Base-by-base conservation (phyloP, 1,284 basidiomycete species). In the Peniophora sp. region DNA sequence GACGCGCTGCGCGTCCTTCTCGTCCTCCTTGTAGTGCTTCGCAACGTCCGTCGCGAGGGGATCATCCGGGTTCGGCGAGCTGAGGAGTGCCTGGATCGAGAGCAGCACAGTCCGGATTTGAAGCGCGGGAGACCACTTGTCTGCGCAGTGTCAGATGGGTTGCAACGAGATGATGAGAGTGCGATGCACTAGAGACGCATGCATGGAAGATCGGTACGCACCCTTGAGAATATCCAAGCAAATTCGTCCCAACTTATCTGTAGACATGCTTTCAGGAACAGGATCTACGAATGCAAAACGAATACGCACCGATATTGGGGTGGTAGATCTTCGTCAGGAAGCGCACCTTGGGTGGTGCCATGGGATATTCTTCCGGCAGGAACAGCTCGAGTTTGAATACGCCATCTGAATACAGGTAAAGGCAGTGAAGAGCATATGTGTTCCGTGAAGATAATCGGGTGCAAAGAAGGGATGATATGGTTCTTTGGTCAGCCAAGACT, bases 271-370 rank as follows among this genome's bases (percentile, higher is more conserved):
- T 43, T 34, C 45, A 49, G 52, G 41, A 49, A 34, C n/a, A 14
- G 10, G 20, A 47, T 41, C 11, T 24, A 17, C 34, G 47, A 20
- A 44, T 45, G 8, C 8, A 10, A 24, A 3, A n/a, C 8, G 6
- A 23, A 11, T 45, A 64, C 78, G 63, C 63, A 96, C 94, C 95
- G 69, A 99, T 99, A 71, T 99, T 99, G 35, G 97, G 97, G 71
- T 99, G 97, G 75, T 99, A 99, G 75, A 99, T 97, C 85, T 97
- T 97, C 55, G 96, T 98, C 59, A 98, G 73, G 76, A 99, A 99
- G 57, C 97, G 83, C 52, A 99, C 97, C 72, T 98, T 99, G 27
- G 97, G 97, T 0, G 97, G 95, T 49, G 89, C 90, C 96, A 99
- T 98, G 1, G 96, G 96, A 69, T 99, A 99, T 66, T 98, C 96